These are phyloP conservation scores for Botryobasidium botryosum DNA, from an alignment of 768 basidiomycete species.

Conservation along the genomic window DNA sequence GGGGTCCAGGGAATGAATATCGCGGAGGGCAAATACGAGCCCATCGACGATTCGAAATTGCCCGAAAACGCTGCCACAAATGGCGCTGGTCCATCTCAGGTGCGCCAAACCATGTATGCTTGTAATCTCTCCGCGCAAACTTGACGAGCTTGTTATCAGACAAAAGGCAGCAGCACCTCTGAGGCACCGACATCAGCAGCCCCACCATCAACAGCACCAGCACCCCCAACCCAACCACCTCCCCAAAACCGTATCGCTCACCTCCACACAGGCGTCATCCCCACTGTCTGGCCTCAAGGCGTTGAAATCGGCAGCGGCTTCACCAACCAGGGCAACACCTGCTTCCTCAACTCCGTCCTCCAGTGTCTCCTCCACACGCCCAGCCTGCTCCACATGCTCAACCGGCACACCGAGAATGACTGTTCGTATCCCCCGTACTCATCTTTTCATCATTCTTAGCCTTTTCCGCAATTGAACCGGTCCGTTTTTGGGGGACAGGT, in stretches of 20 bases:
- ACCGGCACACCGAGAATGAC: not conserved
- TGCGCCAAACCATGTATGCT: too few relatives aligned
- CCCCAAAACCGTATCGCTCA: constrained; percentile 20
- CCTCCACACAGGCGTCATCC: constrained; percentile 39
- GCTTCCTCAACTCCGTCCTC: constrained; percentile 87
- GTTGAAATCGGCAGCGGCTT: constrained; percentile 49
- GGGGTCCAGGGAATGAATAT: too few relatives aligned
- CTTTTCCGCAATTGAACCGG: too few relatives aligned
- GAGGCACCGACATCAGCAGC: constrained; percentile 16
- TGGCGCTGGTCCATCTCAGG: too few relatives aligned
- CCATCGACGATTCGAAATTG: not conserved
- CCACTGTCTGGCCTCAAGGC: constrained; percentile 42
- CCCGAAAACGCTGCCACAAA: too few relatives aligned
- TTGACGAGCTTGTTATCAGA: too few relatives aligned
- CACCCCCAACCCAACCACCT: constrained; percentile 12
- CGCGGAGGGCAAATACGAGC: not conserved
- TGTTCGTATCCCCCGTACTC: constrained; percentile 14
- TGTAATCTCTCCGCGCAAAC: too few relatives aligned
- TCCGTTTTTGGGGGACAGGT: too few relatives aligned
- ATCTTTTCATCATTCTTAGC: too few relatives aligned
- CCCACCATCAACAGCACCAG: constrained; percentile 18
- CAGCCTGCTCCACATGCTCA: constrained; percentile 36
- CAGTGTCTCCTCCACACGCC: constrained; percentile 91
- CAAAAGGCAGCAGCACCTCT: constrained; percentile 13
- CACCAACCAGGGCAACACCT: constrained; percentile 81